These are phyloP conservation scores for Chalciporus piperatoides DNA, from an alignment of 1,284 basidiomycete species.

Conservation along the genomic window DNA sequence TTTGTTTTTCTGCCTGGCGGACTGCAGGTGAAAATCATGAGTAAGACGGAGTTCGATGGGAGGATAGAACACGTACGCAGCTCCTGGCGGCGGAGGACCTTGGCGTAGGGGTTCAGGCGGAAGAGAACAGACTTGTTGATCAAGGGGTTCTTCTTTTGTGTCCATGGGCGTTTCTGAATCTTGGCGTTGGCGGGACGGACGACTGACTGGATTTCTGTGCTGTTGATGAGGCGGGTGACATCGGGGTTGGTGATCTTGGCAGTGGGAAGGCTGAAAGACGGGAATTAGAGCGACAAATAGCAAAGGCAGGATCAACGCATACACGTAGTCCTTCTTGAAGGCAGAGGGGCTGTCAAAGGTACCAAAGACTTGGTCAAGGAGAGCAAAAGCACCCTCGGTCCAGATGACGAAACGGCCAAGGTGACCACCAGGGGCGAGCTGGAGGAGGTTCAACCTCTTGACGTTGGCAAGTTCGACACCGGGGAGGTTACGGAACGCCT, in stretches of 20 bases:
- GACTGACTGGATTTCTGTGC: slow-evolving; percentile 93
- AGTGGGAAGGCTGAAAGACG: slow-evolving; percentile 65
- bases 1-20: slow-evolving; percentile 67
- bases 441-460: slow-evolving; percentile 93
- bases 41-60: neutral
- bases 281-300: neutral
- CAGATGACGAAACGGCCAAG: slow-evolving; percentile 99
- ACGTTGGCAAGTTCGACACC: slow-evolving; percentile 98
- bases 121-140: slow-evolving; percentile 95
- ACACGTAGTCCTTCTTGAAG: slow-evolving; percentile 95
- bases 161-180: slow-evolving; percentile 90
- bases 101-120: slow-evolving; percentile 99
- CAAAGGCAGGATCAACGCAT: slow-evolving; percentile 29
- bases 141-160: slow-evolving; percentile 99
- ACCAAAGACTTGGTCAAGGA: slow-evolving; percentile 94
- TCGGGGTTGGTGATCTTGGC: slow-evolving; percentile 98
- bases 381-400: slow-evolving; percentile 93
- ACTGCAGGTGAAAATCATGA: slow-evolving; percentile 39
- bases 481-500: slow-evolving; percentile 98
- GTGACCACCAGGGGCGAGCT: slow-evolving; percentile 99
- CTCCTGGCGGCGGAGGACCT: slow-evolving; percentile 86
- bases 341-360: slow-evolving; percentile 82
- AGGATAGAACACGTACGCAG: slow-evolving; percentile 55
- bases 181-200: slow-evolving; percentile 84
- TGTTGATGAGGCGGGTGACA: slow-evolving; percentile 98